These are phyloP conservation scores for Filobasidium wieringae DNA, from an alignment of 768 basidiomycete species.

Conservation along the genomic window DNA sequence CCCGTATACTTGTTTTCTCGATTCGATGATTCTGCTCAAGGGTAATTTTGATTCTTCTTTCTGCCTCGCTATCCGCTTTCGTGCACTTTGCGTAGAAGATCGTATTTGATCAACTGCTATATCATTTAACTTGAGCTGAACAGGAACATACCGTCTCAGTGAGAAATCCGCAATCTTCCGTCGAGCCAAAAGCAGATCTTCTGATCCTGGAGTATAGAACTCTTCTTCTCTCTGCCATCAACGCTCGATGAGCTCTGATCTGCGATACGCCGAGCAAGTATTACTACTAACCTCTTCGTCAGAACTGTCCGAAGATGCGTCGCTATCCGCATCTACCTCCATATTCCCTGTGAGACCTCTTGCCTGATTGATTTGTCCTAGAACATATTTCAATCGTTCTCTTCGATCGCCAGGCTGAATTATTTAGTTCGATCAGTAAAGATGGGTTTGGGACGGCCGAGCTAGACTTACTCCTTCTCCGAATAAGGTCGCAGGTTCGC, in stretches of 20 bases:
- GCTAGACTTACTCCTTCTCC: conserved; percentile 73
- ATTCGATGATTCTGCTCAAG: conserved; percentile 76
- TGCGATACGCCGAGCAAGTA: not conserved
- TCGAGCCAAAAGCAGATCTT: conserved; percentile 74
- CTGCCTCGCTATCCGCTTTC: conserved; percentile 86
- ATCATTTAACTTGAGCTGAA: conserved; percentile 62
- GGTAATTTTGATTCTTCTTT: conserved; percentile 76
- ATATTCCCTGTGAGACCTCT: conserved; percentile 63
- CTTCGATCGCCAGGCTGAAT: conserved; percentile 80
- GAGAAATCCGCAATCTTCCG: conserved; percentile 84
- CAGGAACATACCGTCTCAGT: conserved; percentile 67
- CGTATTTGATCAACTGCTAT: not conserved
- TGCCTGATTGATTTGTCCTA: conserved; percentile 85
- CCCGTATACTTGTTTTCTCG: conserved; percentile 76
- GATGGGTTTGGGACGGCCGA: not conserved
- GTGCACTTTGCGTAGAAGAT: conserved; percentile 63
- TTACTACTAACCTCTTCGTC: conserved; percentile 29
- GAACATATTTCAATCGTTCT: conserved; percentile 85
- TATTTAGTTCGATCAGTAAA: not conserved
- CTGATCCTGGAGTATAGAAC: conserved; percentile 84
- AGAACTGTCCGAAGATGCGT: conserved; percentile 41
- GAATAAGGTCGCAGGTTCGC: conserved; percentile 93
- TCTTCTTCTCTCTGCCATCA: conserved; percentile 59
- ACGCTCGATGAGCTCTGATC: not conserved
- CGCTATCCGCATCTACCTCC: conserved; percentile 51